A percentile compares a stretch with the other conserved stretches of the same genome.
phyloP scores from a whole-genome alignment of 78 protist species.

The Polysphondylium violaceum region DNA sequence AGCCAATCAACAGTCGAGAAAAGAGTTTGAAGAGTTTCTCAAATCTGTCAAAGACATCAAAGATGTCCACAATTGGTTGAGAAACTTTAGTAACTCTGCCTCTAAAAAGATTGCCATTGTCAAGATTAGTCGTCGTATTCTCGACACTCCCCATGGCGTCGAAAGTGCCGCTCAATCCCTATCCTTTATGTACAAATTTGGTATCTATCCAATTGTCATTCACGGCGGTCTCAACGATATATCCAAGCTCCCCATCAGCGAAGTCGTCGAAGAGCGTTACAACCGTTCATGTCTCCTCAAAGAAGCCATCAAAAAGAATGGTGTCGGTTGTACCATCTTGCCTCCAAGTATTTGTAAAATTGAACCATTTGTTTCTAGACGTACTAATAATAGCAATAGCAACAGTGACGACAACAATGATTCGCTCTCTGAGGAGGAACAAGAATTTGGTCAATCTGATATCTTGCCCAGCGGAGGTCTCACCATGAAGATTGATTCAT shows the following conservation, averaged over 20 bases:
- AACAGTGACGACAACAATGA: not conserved
- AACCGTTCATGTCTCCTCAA: slow-evolving; percentile 13
- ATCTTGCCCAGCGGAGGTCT: slow-evolving; percentile 38
- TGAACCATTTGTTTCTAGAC: slow-evolving; percentile 28
- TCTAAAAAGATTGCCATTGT: slow-evolving; percentile 56
- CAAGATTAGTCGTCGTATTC: slow-evolving; percentile 38
- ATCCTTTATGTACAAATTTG: slow-evolving; percentile 68
- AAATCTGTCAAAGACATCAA: slow-evolving; percentile 64
- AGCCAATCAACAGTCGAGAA: slow-evolving; percentile 37
- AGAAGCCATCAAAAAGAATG: slow-evolving; percentile 70
- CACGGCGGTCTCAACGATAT: slow-evolving; percentile 76
- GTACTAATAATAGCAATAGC: not conserved
- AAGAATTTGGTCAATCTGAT: slow-evolving; percentile 28
- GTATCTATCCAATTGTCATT: slow-evolving; percentile 49
- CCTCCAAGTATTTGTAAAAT: slow-evolving; percentile 57
- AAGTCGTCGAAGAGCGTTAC: slow-evolving; percentile 48
- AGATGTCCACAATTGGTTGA: slow-evolving; percentile 61
- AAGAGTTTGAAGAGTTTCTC: slow-evolving; percentile 63
- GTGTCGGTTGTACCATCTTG: slow-evolving; percentile 52
- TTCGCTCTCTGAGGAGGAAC: slow-evolving; percentile 32
- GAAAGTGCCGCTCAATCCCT: slow-evolving; percentile 44
- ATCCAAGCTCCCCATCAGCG: slow-evolving; percentile 1
- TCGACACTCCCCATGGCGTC: slow-evolving; percentile 54
- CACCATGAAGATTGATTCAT: slow-evolving; percentile 35
- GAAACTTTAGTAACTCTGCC: slow-evolving; percentile 23